Conservation (phyloP, 257 asterid species). For the Nicotiana tabacum region DNA sequence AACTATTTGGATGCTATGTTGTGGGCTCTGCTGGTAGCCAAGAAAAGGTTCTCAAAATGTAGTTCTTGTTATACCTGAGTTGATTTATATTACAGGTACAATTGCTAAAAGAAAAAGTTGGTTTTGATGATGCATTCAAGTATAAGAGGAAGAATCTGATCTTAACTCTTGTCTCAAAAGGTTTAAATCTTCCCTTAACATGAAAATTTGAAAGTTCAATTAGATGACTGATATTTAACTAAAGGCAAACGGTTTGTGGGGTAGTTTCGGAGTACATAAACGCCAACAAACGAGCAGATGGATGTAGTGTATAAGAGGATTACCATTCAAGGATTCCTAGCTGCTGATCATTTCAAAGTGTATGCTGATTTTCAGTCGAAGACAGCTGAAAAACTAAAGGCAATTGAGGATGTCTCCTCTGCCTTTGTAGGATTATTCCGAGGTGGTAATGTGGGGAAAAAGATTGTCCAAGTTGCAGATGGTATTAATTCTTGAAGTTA, state of each 20-base stretch:
- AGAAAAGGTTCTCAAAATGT: slow-evolving; percentile 20
- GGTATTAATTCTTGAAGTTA: too few relatives aligned
- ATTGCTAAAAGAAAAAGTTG: slow-evolving; percentile 54
- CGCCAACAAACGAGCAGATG: slow-evolving; percentile 18
- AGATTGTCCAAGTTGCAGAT: slow-evolving; percentile 40
- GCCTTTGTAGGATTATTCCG: slow-evolving; percentile 46
- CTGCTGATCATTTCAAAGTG: slow-evolving; percentile 35
- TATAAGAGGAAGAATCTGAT: slow-evolving; percentile 60
- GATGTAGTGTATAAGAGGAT: slow-evolving; percentile 57
- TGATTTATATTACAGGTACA: slow-evolving; percentile 18
- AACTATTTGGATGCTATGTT: slow-evolving; percentile 63
- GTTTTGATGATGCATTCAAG: slow-evolving; percentile 82
- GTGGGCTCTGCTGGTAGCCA: slow-evolving; percentile 63
- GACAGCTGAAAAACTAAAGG: slow-evolving; percentile 46
- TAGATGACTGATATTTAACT: too few relatives aligned
- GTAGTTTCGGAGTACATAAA: slow-evolving; percentile 62
- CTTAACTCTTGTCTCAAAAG: slow-evolving; percentile 53
- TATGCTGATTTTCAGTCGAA: slow-evolving; percentile 34
- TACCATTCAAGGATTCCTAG: slow-evolving; percentile 57
- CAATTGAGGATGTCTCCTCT: slow-evolving; percentile 44
- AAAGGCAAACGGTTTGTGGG: slow-evolving; percentile 37
- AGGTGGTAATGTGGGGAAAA: slow-evolving; percentile 58
- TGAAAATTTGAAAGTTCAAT: too few relatives aligned
- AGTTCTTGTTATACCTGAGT: too few relatives aligned
- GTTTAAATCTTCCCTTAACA: slow-evolving; percentile 35